These are phyloP conservation scores for Lentinus tigrinus DNA, from an alignment of 768 basidiomycete species.

Conservation along the genomic window DNA sequence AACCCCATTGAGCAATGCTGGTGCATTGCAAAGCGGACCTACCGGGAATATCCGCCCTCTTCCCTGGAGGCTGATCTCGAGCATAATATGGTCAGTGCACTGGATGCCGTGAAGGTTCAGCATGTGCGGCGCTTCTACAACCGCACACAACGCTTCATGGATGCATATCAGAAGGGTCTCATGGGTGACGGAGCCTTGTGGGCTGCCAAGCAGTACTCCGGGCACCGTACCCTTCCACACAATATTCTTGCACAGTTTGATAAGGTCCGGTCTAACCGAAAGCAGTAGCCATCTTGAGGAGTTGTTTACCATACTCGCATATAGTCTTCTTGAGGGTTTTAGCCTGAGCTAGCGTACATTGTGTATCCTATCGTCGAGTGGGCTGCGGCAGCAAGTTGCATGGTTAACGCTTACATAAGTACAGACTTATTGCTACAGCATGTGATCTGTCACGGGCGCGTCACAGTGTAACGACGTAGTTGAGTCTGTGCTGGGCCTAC, in stretches of 20 bases:
- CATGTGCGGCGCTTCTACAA: background rate
- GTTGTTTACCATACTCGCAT: too few species aligned
- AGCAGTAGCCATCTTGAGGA: too few species aligned
- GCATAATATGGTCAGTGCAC: constrained; percentile 27
- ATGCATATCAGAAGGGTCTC: background rate
- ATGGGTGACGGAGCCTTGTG: background rate
- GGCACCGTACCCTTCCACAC: constrained; percentile 1
- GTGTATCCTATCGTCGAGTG: too few species aligned
- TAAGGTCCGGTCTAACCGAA: too few species aligned
- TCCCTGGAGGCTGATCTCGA: constrained; percentile 33
- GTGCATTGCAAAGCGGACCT: constrained; percentile 36
- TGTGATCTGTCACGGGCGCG: too few species aligned
- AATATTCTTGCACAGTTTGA: background rate
- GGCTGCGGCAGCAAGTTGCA: too few species aligned
- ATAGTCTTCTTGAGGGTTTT: too few species aligned
- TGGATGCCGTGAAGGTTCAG: constrained; percentile 28
- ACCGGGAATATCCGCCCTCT: constrained; percentile 27
- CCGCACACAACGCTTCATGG: background rate
- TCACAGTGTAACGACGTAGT: too few species aligned
- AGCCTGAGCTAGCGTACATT: too few species aligned
- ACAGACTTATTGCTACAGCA: too few species aligned
- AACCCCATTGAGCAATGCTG: constrained; percentile 41
- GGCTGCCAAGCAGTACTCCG: constrained; percentile 3
- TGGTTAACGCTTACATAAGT: too few species aligned
- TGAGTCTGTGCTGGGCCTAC: too few species aligned